phyloP scores from a whole-genome alignment of 495 filamentous ascomycete species.

The Glonium stellatum region DNA sequence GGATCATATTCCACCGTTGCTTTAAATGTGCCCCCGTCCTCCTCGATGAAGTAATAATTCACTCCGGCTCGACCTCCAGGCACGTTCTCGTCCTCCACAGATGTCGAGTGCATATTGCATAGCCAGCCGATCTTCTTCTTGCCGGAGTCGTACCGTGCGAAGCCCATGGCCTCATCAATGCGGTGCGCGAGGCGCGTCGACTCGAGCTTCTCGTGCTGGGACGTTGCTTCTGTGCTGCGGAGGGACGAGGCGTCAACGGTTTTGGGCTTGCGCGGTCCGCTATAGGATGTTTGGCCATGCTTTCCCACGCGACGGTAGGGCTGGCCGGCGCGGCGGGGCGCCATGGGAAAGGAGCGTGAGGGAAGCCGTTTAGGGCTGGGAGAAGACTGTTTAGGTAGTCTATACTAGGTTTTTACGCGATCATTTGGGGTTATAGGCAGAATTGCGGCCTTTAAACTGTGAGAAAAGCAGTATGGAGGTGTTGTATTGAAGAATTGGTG shows the following conservation, averaged over 20 bases:
- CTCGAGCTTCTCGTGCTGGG: constrained; percentile 79
- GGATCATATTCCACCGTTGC: constrained; percentile 94
- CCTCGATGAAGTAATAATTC: constrained; percentile 95
- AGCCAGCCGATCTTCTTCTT: constrained; percentile 85
- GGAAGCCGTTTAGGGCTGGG: constrained; percentile 9
- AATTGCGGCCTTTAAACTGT: neutral
- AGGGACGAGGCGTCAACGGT: constrained; percentile 73
- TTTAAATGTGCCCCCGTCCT: constrained; percentile 90
- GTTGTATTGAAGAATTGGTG: neutral
- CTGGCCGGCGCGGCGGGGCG: constrained; percentile 46
- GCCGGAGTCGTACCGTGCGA: constrained; percentile 84
- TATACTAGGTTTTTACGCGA: neutral
- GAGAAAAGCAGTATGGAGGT: neutral
- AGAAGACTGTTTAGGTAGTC: constrained; percentile 3
- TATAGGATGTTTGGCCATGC: constrained; percentile 39
- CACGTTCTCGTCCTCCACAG: constrained; percentile 74
- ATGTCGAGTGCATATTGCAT: constrained; percentile 86
- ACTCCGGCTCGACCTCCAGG: constrained; percentile 79
- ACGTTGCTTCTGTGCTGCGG: constrained; percentile 72
- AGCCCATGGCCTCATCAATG: constrained; percentile 93
- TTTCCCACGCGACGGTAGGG: constrained; percentile 33
- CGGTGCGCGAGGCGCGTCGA: constrained; percentile 71
- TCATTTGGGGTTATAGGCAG: neutral
- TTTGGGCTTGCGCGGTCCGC: constrained; percentile 49
- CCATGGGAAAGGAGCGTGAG: constrained; percentile 41